phyloP scores from a whole-genome alignment of 2,329 filamentous ascomycete species.

The Aspergillus luchuensis region DNA sequence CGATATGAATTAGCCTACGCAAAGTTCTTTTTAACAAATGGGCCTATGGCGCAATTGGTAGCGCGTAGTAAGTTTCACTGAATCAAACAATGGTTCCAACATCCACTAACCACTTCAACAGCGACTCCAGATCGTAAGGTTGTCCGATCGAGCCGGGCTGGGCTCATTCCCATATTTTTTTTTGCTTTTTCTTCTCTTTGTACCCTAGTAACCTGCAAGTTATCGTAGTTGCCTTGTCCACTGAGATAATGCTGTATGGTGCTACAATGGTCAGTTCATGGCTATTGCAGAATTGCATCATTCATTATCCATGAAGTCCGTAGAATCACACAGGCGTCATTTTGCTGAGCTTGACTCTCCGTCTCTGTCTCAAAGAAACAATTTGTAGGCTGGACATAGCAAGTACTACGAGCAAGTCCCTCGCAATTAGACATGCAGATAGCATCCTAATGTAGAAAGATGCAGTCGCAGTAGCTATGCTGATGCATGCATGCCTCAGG shows the following conservation, averaged over 20 bases:
- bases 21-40: conserved; percentile 9
- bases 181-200: neutral
- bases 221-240: too few relatives aligned
- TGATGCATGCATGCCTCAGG: neutral
- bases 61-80: neutral
- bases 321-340: too few relatives aligned
- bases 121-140: neutral
- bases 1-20: too few relatives aligned
- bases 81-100: neutral
- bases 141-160: neutral
- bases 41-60: neutral
- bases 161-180: neutral
- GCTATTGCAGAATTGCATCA: too few relatives aligned
- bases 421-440: neutral
- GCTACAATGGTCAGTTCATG: too few relatives aligned
- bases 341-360: too few relatives aligned
- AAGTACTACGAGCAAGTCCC: neutral
- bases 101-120: neutral
- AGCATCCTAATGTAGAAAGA: too few relatives aligned
- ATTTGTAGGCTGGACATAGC: too few relatives aligned
- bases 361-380: too few relatives aligned
- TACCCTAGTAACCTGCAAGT: too few relatives aligned
- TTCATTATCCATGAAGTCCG: too few relatives aligned
- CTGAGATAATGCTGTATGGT: too few relatives aligned
- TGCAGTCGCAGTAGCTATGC: neutral